Base-by-base conservation (phyloP, 2,329 filamentous ascomycete species). In the Fusarium nurragi region DNA sequence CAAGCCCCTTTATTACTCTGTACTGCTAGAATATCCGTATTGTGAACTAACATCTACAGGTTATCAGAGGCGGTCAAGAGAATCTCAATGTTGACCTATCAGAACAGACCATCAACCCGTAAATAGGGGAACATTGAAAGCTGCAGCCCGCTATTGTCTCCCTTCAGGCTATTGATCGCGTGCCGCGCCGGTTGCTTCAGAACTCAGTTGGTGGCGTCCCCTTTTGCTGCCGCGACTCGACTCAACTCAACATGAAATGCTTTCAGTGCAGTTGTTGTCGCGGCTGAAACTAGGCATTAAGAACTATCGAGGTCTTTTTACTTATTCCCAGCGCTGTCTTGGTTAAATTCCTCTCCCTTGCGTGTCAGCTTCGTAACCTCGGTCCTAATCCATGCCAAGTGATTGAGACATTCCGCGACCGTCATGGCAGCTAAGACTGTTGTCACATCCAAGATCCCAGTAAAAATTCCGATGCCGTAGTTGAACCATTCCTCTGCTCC, bases 91-190 rank as follows among this genome's bases (percentile, higher is more conserved):
- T 28, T 22, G 21, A 30, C 16, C 43, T 41, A 36, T 30, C 9
- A 32, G 18, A 36, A 40, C 38, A 51, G 30, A n/a, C 22, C 26
- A 13, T 16, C 18, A 11, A 18, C 37, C 45, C 30, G 13, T 14
- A 10, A 11, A 67, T 62, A 65, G 43, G 48, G 65, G 64, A 23
- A 50, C 34, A 25, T 36, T 30, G 9, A 26, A 34, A 47, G 16
- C n/a, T 54, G 36, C 36, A 21, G 37, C 25, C 25, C 36, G 46
- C 32, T 19, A 34, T 53, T n/a, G n/a, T n/a, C n/a, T n/a, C n/a
- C n/a, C n/a, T n/a, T 25, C 49, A 58, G 46, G 55, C 64, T 64
- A 68, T 69, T 60, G 67, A 68, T 69, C 60, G 64, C 56, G 67
- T 69, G 64, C 64, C 56, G 61, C 40, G 43, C 64, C 44, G 49